Conservation (phyloP, 768 basidiomycete species). For the Mycena vitilis region DNA sequence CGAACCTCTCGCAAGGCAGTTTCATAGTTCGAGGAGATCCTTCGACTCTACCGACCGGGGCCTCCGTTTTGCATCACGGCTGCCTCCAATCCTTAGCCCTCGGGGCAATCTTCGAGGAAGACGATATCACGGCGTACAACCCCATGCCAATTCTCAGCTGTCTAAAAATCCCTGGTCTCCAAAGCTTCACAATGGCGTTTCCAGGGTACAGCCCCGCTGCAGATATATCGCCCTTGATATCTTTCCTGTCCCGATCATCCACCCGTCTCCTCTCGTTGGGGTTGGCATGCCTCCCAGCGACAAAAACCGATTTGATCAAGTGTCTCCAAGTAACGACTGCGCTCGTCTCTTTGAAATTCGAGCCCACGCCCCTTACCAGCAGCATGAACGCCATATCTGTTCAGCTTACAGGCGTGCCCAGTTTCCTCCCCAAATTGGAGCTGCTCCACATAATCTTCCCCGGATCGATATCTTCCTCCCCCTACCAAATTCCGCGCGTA, state of each 20-base stretch:
- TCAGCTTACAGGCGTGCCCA: too few species aligned
- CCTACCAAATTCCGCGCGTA: too few species aligned
- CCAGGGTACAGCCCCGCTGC: neutral
- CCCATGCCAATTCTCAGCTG: neutral
- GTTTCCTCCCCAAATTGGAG: too few species aligned
- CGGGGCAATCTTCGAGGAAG: neutral
- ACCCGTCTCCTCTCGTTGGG: neutral
- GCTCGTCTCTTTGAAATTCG: too few species aligned
- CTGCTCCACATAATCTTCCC: too few species aligned
- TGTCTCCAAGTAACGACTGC: neutral
- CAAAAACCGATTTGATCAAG: neutral
- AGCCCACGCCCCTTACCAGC: too few species aligned
- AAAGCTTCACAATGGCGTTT: neutral
- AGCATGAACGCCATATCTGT: too few species aligned
- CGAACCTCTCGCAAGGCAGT: slow-evolving; percentile 1
- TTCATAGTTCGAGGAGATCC: neutral
- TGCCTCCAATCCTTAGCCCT: neutral
- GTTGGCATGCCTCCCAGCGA: neutral
- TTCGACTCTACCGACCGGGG: too few species aligned
- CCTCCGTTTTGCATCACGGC: neutral
- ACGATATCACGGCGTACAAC: neutral
- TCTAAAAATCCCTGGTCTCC: neutral
- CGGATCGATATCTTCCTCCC: too few species aligned
- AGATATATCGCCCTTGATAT: neutral
- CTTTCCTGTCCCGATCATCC: neutral